A percentile compares a stretch with the other conserved stretches of the same genome.
Evolutionary conservation across 805 yeast genomes (phyloP).

Genomic region (Pichia membranifaciens): DNA sequence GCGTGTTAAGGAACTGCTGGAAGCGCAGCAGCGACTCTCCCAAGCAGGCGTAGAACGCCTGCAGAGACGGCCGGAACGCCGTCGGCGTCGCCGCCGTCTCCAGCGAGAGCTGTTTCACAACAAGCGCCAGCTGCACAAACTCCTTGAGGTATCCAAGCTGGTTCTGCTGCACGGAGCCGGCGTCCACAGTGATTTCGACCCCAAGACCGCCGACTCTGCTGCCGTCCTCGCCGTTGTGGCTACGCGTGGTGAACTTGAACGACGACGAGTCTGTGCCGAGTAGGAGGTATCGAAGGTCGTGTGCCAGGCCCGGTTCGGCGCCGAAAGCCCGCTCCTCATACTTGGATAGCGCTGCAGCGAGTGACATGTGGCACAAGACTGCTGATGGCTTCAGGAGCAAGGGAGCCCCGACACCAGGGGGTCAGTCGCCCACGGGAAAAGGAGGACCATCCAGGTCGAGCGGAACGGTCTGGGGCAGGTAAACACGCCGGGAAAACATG

Average conservation of each 20-base stretch:
- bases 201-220: not conserved
- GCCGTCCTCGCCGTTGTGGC: not conserved
- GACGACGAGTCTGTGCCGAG: slow-evolving; percentile 10
- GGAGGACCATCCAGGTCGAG: too few relatives aligned
- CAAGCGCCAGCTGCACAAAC: slow-evolving; percentile 10
- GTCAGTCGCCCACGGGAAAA: not conserved
- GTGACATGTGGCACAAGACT: not conserved
- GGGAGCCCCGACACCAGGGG: not conserved
- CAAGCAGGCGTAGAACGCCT: slow-evolving; percentile 1
- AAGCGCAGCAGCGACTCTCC: not conserved
- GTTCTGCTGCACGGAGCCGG: not conserved
- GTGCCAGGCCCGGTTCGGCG: not conserved
- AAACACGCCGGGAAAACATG: too few relatives aligned
- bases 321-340: not conserved
- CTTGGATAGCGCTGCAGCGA: not conserved
- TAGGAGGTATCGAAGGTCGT: slow-evolving; percentile 4
- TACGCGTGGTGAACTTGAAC: slow-evolving; percentile 2
- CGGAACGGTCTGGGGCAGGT: too few relatives aligned
- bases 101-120: slow-evolving; percentile 3
- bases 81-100: not conserved
- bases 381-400: not conserved
- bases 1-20: not conserved
- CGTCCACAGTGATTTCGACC: slow-evolving; percentile 4
- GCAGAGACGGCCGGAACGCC: not conserved
- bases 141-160: slow-evolving; percentile 10